Percentiles rank a stretch among this genome's conserved stretches.
These are phyloP conservation scores for Primulina huaijiensis DNA, from an alignment of 257 asterid genomes.

Conservation along the genomic window DNA sequence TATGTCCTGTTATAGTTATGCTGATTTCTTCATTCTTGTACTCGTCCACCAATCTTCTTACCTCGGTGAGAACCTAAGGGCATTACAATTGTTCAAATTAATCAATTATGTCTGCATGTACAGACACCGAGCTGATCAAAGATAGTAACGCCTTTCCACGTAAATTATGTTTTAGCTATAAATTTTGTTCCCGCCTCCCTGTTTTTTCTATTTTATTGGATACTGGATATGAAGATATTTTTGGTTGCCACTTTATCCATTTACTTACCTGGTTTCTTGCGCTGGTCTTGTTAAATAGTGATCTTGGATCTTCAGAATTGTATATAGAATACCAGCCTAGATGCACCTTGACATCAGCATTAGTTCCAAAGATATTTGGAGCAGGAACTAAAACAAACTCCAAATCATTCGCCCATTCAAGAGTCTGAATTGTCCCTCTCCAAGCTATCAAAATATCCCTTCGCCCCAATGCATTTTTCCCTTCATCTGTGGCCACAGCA, in stretches of 20 bases:
- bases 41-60: slow-evolving; percentile 52
- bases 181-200: too few species aligned
- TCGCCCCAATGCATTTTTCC: slow-evolving; percentile 55
- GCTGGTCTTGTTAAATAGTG: slow-evolving; percentile 53
- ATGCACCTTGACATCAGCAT: slow-evolving; percentile 45
- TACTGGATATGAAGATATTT: too few species aligned
- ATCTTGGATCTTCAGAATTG: slow-evolving; percentile 59
- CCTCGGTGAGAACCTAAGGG: slow-evolving; percentile 57
- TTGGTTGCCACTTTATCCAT: background rate
- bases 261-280: slow-evolving; percentile 66
- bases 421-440: slow-evolving; percentile 65
- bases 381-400: slow-evolving; percentile 48
- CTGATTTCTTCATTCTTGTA: slow-evolving; percentile 68
- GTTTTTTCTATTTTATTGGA: too few species aligned
- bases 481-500: slow-evolving; percentile 85
- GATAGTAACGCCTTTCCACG: too few species aligned
- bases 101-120: background rate
- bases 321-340: slow-evolving; percentile 79
- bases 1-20: slow-evolving; percentile 74
- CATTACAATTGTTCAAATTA: slow-evolving; percentile 2
- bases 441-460: slow-evolving; percentile 75
- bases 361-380: slow-evolving; percentile 48
- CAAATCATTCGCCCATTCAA: slow-evolving; percentile 79
- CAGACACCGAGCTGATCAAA: too few species aligned
- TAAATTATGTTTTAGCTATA: too few species aligned